phyloP scores from a whole-genome alignment of 495 filamentous ascomycete species.

The Talaromyces liani region DNA sequence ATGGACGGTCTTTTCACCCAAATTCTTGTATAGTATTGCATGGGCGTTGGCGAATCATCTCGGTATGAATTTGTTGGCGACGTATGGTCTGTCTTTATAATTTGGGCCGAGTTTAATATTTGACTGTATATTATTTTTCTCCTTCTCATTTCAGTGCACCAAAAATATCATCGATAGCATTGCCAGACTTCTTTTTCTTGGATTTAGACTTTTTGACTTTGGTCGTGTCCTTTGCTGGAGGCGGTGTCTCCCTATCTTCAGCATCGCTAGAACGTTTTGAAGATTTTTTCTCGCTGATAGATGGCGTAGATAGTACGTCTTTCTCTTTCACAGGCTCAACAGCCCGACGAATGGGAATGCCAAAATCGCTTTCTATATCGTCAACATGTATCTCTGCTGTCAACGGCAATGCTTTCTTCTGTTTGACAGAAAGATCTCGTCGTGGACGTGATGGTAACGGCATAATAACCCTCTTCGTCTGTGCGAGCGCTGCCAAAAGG shows the following conservation, averaged over 20 bases:
- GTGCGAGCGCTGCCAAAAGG: constrained; percentile 44
- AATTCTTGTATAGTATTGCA: constrained; percentile 84
- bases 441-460: not conserved
- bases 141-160: constrained; percentile 36
- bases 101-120: not conserved
- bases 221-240: not conserved
- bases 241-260: not conserved
- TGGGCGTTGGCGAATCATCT: constrained; percentile 83
- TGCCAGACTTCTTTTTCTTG: constrained; percentile 14
- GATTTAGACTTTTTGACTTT: constrained; percentile 8
- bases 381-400: not conserved
- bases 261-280: not conserved
- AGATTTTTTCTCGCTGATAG: not conserved
- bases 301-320: not conserved
- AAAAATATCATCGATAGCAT: constrained; percentile 61
- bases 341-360: not conserved
- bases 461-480: not conserved
- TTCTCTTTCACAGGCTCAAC: not conserved
- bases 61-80: constrained; percentile 45
- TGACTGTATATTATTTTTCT: constrained; percentile 2
- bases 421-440: not conserved
- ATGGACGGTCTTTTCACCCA: constrained; percentile 98
- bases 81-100: constrained; percentile 12
- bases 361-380: not conserved
- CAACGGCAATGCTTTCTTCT: not conserved